Evolutionary conservation across 2,329 filamentous ascomycete genomes (phyloP).

Genomic region (Dichotomopilus funicola): DNA sequence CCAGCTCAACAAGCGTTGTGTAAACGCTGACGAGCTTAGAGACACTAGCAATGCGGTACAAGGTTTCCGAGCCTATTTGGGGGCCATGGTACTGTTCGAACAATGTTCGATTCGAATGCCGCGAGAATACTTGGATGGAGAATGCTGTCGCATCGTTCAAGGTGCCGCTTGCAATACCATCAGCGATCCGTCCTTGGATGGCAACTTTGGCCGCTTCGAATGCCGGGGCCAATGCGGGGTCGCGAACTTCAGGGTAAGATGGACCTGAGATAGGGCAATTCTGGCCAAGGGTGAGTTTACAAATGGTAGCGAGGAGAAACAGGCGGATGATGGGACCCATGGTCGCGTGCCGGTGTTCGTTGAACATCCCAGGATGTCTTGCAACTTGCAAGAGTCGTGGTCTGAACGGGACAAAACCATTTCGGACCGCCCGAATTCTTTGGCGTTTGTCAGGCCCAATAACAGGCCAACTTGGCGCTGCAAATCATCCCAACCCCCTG

Average conservation of each 20-base stretch:
- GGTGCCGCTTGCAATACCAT: neutral
- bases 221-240: neutral
- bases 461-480: no score
- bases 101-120: constrained; percentile 14
- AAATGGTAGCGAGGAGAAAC: neutral
- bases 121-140: constrained; percentile 17
- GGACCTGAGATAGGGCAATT: constrained; percentile 12
- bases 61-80: constrained; percentile 28
- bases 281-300: neutral
- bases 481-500: no score
- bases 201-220: neutral
- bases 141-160: constrained; percentile 11
- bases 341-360: no score
- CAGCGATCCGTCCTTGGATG: constrained; percentile 17
- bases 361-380: no score
- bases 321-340: neutral
- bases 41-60: constrained; percentile 37
- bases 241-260: constrained; percentile 6
- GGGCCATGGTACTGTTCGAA: constrained; percentile 21
- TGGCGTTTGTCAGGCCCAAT: no score
- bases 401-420: no score
- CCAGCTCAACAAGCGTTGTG: constrained; percentile 33
- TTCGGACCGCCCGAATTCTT: no score
- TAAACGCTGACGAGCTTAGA: constrained; percentile 40
- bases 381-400: no score